Percentiles rank a stretch among this genome's conserved stretches.
phyloP scores from a whole-genome alignment of 2,329 filamentous ascomycete species.

The Xylaria sp. region DNA sequence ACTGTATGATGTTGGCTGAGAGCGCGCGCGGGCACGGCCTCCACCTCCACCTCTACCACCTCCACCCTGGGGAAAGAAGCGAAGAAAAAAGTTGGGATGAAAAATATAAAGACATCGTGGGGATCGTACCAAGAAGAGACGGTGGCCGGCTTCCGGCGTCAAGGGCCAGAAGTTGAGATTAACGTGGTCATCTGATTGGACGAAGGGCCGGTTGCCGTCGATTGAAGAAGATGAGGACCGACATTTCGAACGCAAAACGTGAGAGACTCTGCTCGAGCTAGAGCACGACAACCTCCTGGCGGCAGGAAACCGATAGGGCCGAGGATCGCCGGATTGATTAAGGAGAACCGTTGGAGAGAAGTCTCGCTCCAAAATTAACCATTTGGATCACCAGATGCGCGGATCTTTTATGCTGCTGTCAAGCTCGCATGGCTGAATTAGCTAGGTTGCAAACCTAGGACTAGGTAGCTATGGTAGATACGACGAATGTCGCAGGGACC shows the following conservation, averaged over 20 bases:
- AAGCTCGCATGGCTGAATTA: conserved; percentile 8
- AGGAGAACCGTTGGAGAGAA: conserved; percentile 33
- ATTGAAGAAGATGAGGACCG: conserved; percentile 46
- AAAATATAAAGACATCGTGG: conserved; percentile 27
- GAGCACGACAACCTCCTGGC: conserved; percentile 26
- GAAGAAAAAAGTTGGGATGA: conserved; percentile 19
- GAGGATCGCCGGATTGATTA: conserved; percentile 32
- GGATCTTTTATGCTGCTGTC: conserved; percentile 23
- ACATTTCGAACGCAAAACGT: conserved; percentile 47
- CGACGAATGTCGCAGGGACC: conserved; percentile 25
- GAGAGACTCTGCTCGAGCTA: conserved; percentile 37
- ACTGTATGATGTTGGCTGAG: neutral
- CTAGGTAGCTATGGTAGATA: neutral
- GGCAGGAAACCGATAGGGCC: conserved; percentile 33
- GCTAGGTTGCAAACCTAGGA: neutral
- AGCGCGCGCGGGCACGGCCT: conserved; percentile 16
- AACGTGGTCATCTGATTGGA: conserved; percentile 41
- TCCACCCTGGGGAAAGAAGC: conserved; percentile 17
- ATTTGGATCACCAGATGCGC: conserved; percentile 31
- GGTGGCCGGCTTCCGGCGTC: conserved; percentile 44
- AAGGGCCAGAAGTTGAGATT: conserved; percentile 39
- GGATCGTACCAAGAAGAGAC: conserved; percentile 35
- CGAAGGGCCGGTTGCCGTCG: conserved; percentile 30
- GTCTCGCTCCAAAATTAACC: conserved; percentile 26
- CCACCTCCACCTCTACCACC: conserved; percentile 15